Evolutionary conservation across 1,139 yeast genomes (phyloP).

Genomic region (Taphrina pruni): DNA sequence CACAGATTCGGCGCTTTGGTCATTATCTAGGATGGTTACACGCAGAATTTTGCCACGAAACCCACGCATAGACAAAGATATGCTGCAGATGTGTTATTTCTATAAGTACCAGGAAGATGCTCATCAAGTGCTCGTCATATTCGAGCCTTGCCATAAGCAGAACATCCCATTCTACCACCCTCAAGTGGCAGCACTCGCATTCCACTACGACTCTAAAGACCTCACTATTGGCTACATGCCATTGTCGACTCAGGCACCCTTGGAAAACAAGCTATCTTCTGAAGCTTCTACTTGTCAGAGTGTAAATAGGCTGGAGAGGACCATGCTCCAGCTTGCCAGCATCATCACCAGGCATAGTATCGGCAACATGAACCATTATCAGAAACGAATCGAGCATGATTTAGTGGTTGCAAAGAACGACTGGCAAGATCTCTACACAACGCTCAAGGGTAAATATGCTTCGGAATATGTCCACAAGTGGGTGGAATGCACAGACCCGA

Average conservation of each 20-base stretch:
- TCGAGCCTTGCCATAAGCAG: conserved; percentile 42
- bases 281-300: neutral
- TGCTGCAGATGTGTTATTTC: conserved; percentile 30
- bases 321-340: conserved; percentile 76
- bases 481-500: conserved; percentile 93
- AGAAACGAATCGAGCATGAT: conserved; percentile 88
- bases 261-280: neutral
- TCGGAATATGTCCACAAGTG: conserved; percentile 76
- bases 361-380: conserved; percentile 84
- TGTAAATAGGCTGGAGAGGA: conserved; percentile 72
- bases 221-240: conserved; percentile 39
- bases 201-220: conserved; percentile 50
- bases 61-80: conserved; percentile 31
- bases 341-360: conserved; percentile 83
- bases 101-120: neutral
- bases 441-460: conserved; percentile 81
- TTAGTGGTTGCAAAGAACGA: conserved; percentile 78
- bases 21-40: neutral
- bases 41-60: conserved; percentile 20
- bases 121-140: conserved; percentile 11
- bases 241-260: conserved; percentile 15
- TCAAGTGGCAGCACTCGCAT: conserved; percentile 76
- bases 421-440: conserved; percentile 82
- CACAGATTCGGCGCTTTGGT: neutral
- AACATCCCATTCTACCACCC: conserved; percentile 89